Base-by-base conservation (phyloP, 176 grass and related monocot species). In the Aegilops sharonensis region DNA sequence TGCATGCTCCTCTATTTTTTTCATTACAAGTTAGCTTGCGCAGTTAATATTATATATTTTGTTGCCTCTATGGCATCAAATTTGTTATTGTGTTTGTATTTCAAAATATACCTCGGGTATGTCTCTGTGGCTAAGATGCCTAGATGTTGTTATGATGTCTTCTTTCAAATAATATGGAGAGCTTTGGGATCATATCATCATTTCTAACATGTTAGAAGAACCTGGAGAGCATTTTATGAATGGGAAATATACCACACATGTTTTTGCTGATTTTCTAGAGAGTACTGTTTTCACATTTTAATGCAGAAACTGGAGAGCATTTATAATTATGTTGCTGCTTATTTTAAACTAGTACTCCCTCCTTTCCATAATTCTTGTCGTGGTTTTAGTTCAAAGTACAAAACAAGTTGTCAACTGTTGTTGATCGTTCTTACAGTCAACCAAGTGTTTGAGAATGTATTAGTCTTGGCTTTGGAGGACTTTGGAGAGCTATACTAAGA, bases 391-490 rank as follows among this genome's bases (percentile, higher is more conserved):
- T 42, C 40, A 42, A 42, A 42, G 40, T 11, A 2, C 36, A 13
- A 48, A 52, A 17, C 39, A 74, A 48, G 23, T 25, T 78, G 11
- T 57, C 59, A 30, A 20, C 45, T 11, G 4, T 47, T 81, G 48
- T 47, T 81, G 48, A 52, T n/a, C 60, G 94, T 94, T 75, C 92
- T 98, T 68, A 98, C 94, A 70, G 94, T 98, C 61, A 98, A 98
- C 35, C 90, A 94, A 88, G 97, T 95, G 18, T 91, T 91, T 14
- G 94, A 95, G 84, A 98, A 64, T 64, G 56, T 88, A 64, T 72
- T 27, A 84, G 1, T 59, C 62, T 78, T 48, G 42, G 72, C 4
- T 75, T 75, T 4, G 8, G 6, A 50, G 23, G 17, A 61, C 23
- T 35, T 25, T 79, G 14, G 66, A 60, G 57, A 72, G 4, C 27